Conservation (phyloP, 2,329 filamentous ascomycete genomes). For the Phoma sp. region DNA sequence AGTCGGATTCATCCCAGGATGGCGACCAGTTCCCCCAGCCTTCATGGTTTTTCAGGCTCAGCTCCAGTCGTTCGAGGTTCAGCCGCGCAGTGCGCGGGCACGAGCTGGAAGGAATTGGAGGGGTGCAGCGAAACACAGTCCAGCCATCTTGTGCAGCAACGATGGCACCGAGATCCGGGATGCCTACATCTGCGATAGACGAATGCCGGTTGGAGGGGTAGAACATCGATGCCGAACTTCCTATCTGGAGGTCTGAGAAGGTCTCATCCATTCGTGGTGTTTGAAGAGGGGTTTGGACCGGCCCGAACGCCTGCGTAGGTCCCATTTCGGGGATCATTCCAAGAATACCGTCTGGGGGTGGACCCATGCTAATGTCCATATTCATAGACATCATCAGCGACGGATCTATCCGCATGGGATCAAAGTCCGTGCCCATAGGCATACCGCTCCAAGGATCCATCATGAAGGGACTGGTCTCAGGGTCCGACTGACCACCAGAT, state of each 20-base stretch:
- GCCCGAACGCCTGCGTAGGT: slow-evolving; percentile 44
- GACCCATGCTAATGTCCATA: slow-evolving; percentile 54
- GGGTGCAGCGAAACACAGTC: slow-evolving; percentile 61
- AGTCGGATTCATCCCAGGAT: slow-evolving; percentile 58
- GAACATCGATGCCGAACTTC: slow-evolving; percentile 52
- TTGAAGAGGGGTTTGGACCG: slow-evolving; percentile 56
- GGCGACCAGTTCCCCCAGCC: slow-evolving; percentile 61
- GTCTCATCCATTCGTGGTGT: slow-evolving; percentile 57
- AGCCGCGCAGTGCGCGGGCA: slow-evolving; percentile 60
- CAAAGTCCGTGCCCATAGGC: slow-evolving; percentile 54
- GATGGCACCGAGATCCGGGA: slow-evolving; percentile 57
- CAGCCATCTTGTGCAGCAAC: slow-evolving; percentile 60
- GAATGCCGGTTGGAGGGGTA: slow-evolving; percentile 50
- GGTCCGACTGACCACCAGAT: slow-evolving; percentile 52
- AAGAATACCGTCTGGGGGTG: slow-evolving; percentile 51
- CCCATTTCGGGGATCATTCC: slow-evolving; percentile 56
- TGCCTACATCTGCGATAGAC: slow-evolving; percentile 48
- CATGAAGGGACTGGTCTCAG: slow-evolving; percentile 56
- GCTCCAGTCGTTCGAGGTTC: slow-evolving; percentile 60
- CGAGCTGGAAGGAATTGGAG: slow-evolving; percentile 56
- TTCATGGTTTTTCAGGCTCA: slow-evolving; percentile 60
- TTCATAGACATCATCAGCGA: slow-evolving; percentile 55
- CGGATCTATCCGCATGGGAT: slow-evolving; percentile 54
- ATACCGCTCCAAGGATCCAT: slow-evolving; percentile 58
- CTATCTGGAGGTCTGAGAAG: slow-evolving; percentile 57